Conservation (phyloP, 139 green algal genomes). For the Chlorella sp. region DNA sequence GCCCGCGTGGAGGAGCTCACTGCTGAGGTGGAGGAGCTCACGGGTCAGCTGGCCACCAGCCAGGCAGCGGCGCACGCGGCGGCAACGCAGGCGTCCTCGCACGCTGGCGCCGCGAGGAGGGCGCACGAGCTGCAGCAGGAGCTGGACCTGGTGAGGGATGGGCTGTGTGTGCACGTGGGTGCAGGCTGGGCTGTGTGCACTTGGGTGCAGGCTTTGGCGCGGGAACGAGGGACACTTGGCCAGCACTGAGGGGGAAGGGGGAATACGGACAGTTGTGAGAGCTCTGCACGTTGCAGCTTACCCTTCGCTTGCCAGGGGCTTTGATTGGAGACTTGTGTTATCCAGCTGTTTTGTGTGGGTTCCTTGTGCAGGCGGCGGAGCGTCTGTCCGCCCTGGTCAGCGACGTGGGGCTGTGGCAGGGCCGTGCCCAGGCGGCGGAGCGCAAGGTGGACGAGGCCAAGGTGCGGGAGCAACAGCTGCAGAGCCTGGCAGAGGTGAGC, state of each 20-base stretch:
- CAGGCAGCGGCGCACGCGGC: neutral
- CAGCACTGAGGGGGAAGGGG: too few species aligned
- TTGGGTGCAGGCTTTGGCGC: too few species aligned
- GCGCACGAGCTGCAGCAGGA: neutral
- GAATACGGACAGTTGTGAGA: too few species aligned
- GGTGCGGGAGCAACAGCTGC: neutral
- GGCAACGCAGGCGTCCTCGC: too few species aligned
- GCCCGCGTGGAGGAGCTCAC: conserved; percentile 31
- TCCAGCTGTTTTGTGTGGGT: neutral
- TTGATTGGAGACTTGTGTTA: too few species aligned
- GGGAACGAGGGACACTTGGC: too few species aligned
- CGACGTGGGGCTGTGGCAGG: neutral
- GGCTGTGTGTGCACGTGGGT: too few species aligned
- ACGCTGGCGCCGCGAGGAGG: neutral
- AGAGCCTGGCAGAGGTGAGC: neutral
- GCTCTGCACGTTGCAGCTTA: too few species aligned
- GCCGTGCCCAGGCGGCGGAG: neutral
- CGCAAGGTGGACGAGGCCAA: neutral
- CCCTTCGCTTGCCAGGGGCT: too few species aligned
- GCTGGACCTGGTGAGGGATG: too few species aligned
- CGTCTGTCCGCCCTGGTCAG: neutral
- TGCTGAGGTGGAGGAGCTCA: neutral
- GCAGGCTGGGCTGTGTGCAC: too few species aligned
- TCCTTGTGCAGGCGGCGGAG: neutral
- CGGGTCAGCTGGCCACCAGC: neutral